phyloP scores from a whole-genome alignment of 805 yeast genomes.

The Lipomyces yamanashiensis region DNA sequence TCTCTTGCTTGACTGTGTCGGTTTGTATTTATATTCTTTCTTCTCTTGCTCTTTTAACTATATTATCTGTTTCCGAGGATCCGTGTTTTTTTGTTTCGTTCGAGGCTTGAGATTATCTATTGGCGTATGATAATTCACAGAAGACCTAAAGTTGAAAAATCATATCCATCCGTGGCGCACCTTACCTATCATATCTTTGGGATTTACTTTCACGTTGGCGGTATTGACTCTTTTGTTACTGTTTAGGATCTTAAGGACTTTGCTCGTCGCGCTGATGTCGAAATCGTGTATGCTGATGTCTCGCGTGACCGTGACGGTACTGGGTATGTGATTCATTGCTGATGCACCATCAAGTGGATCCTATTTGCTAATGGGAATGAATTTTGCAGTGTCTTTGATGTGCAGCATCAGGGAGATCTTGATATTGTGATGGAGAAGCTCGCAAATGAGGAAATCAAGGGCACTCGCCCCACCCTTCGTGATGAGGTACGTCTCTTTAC shows the following conservation, averaged over 20 bases:
- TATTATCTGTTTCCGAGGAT: too few relatives aligned
- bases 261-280: constrained; percentile 66
- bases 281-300: constrained; percentile 47
- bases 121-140: neutral
- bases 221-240: neutral
- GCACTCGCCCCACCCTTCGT: constrained; percentile 67
- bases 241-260: constrained; percentile 65
- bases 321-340: constrained; percentile 38
- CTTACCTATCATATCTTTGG: constrained; percentile 1
- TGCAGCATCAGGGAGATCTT: constrained; percentile 65
- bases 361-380: neutral
- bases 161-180: constrained; percentile 2
- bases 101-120: too few relatives aligned
- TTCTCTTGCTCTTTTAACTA: too few relatives aligned
- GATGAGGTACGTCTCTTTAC: constrained; percentile 57
- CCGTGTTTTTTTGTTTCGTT: neutral
- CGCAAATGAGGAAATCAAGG: constrained; percentile 74
- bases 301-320: constrained; percentile 46
- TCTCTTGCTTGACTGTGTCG: neutral
- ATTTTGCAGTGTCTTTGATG: constrained; percentile 40
- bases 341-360: too few relatives aligned
- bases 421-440: constrained; percentile 70
- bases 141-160: constrained; percentile 1
- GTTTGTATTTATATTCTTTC: too few relatives aligned
- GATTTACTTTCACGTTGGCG: neutral